phyloP scores from a whole-genome alignment of 257 asterid genomes.

The Solanum okadae region DNA sequence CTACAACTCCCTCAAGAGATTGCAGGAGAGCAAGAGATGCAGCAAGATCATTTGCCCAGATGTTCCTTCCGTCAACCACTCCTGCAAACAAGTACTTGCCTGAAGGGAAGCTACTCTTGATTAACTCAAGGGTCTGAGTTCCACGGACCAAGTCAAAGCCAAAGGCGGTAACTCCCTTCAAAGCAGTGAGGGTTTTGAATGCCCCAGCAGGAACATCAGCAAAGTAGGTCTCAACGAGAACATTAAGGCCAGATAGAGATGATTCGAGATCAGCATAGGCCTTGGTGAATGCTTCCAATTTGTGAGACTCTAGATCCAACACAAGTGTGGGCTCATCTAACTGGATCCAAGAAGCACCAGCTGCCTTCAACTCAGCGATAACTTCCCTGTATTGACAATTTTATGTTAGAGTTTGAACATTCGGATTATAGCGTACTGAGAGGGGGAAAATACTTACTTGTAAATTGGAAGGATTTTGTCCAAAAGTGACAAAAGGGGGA shows the following conservation, averaged over 20 bases:
- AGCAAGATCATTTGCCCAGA: conserved; percentile 91
- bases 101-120: conserved; percentile 74
- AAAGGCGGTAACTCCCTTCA: conserved; percentile 36
- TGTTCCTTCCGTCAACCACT: conserved; percentile 96
- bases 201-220: conserved; percentile 49
- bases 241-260: conserved; percentile 41
- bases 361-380: conserved; percentile 34
- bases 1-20: conserved; percentile 74
- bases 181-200: conserved; percentile 39
- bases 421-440: neutral
- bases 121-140: conserved; percentile 59
- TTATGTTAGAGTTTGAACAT: neutral
- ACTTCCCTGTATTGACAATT: conserved; percentile 26
- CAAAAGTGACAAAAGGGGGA: conserved; percentile 32
- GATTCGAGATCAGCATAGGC: conserved; percentile 35
- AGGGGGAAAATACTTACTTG: conserved; percentile 12
- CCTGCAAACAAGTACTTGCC: conserved; percentile 95
- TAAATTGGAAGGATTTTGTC: conserved; percentile 46
- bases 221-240: conserved; percentile 38
- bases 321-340: conserved; percentile 47
- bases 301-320: conserved; percentile 40
- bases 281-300: conserved; percentile 35
- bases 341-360: conserved; percentile 42
- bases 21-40: conserved; percentile 55
- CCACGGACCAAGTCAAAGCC: conserved; percentile 76